Percentiles rank a stretch among this genome's conserved stretches.
Evolutionary conservation across 129 eudicot genomes (phyloP).

Genomic region (Glebionis coronaria): DNA sequence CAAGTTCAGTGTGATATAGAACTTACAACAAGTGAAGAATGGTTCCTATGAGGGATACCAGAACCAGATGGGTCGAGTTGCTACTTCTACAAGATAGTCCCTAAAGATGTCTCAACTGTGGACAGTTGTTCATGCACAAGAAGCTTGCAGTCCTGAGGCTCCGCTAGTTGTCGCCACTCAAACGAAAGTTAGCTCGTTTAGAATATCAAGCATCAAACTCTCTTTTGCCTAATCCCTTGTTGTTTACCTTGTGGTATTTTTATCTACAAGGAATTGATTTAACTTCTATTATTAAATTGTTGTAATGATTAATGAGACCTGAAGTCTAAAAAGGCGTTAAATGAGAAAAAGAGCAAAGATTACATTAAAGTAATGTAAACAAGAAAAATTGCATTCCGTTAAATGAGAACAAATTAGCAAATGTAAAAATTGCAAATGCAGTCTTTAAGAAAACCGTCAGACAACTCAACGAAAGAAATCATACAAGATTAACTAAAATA

Average conservation of each 20-base stretch:
- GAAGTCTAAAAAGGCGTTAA: too few relatives aligned
- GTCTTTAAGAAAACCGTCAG: too few relatives aligned
- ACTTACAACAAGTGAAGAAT: constrained; percentile 90
- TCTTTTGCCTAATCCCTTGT: constrained; percentile 37
- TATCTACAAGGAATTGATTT: constrained; percentile 13
- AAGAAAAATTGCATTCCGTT: too few relatives aligned
- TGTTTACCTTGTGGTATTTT: constrained; percentile 12
- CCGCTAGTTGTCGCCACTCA: constrained; percentile 97
- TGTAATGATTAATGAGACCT: constrained; percentile 34
- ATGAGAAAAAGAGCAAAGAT: too few relatives aligned
- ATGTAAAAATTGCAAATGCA: too few relatives aligned
- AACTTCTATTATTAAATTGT: constrained; percentile 33
- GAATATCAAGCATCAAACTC: constrained; percentile 75
- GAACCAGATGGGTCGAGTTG: constrained; percentile 82
- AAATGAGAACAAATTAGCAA: too few relatives aligned
- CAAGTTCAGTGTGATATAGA: constrained; percentile 93
- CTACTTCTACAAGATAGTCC: constrained; percentile 91
- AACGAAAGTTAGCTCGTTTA: constrained; percentile 87
- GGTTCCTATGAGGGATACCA: constrained; percentile 81
- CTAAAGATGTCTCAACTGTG: constrained; percentile 78
- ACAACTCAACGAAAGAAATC: too few relatives aligned
- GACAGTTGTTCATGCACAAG: constrained; percentile 96
- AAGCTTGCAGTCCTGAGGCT: constrained; percentile 94
- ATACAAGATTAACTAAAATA: too few relatives aligned
- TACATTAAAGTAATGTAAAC: too few relatives aligned